Base-by-base conservation (phyloP, 805 yeast species). In the Candida ovalis region DNA sequence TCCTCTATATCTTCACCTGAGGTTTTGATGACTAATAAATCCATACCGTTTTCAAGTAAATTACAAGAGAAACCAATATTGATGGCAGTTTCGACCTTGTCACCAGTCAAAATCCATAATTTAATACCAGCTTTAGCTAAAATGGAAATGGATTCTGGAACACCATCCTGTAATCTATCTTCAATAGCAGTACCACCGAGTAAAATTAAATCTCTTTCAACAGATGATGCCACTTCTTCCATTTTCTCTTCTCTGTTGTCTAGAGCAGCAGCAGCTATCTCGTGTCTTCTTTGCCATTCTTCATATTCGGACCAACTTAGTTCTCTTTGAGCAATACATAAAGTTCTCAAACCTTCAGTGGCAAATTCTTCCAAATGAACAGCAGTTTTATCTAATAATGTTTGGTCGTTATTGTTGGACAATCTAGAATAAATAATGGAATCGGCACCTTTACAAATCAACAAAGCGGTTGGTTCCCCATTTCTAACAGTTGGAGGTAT, bases 151-250 rank as follows among this genome's bases (percentile, higher is more conserved):
- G 92, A 78, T 57, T 86, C 94, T 2, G 94, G 92, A 46, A 87
- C 95, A 69, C 94, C 94, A 57, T 84, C 89, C 66, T 87, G 95
- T 51, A 87, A 69, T 62, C 90, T 74, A 71, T 87, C 95, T 64
- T 87, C 95, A 64, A 87, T 87, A 28, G 94, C 94, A 37, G 95
- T 87, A 54, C 94, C 94, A 58, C 95, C 95, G 22, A 86, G 66
- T 45, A 87, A 68, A 15, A 72, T 73, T 56, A 87, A 70, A 37
- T 83, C 82, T 40, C 78, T 71, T 64, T 87, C 95, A 51, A 87
- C 81, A 3, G 80, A 75, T 50, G 86, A 88, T 10, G 90, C 89
- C 37, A 84, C 87, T 22, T 73, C 79, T 59, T 86, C 94, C 80
- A 87, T 80, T 54, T 77, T 75, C 21, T 74, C 88, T 58, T 84